Conservation (phyloP, 164 flowering plant genomes). For the Sedum album region DNA sequence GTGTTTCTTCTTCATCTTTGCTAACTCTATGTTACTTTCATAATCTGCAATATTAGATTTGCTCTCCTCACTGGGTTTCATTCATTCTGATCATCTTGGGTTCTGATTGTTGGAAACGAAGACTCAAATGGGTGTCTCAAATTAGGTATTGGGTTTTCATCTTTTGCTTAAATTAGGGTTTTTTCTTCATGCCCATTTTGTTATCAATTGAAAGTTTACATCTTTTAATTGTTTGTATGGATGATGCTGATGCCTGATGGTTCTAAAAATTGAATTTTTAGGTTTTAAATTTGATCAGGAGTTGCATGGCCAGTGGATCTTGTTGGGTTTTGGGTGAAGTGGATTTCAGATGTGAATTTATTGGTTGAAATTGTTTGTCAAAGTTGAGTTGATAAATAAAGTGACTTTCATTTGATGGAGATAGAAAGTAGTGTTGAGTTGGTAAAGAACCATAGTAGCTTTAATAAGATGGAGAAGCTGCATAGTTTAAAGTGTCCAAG, state of each 20-base stretch:
- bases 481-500: neutral
- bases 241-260: neutral
- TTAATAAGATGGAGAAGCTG: constrained; percentile 1
- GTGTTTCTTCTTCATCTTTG: neutral
- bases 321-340: neutral
- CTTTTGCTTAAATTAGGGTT: neutral
- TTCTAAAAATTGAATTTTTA: neutral
- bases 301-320: neutral
- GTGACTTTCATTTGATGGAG: neutral
- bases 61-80: constrained; percentile 1
- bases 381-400: neutral
- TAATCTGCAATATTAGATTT: neutral
- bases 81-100: neutral
- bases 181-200: neutral
- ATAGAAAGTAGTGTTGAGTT: neutral
- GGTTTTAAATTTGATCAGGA: neutral
- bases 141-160: neutral
- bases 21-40: neutral
- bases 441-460: neutral
- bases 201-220: neutral
- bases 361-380: neutral
- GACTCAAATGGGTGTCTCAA: neutral
- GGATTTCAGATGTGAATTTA: neutral
- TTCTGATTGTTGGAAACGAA: neutral
- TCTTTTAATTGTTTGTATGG: neutral